A percentile compares a stretch with the other conserved stretches of the same genome.
Conservation (phyloP, 2,329 filamentous ascomycete species). For the Aspergillus latus region DNA sequence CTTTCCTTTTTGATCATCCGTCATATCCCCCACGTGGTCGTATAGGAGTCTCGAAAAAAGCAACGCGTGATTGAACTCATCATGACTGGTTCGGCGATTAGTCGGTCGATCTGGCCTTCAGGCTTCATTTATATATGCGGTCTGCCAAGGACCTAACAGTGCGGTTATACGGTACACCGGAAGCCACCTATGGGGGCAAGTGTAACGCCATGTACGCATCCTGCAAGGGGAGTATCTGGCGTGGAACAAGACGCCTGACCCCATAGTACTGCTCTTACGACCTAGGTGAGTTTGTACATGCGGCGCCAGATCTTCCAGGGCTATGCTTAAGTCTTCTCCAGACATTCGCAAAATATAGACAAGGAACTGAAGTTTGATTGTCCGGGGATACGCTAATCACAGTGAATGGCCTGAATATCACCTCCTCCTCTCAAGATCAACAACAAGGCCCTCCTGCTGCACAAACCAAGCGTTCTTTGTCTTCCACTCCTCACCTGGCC, state of each 20-base stretch:
- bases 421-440: background rate
- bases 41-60: too few species aligned
- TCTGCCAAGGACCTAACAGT: background rate
- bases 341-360: too few species aligned
- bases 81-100: too few species aligned
- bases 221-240: background rate
- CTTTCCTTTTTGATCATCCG: too few species aligned
- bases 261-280: too few species aligned
- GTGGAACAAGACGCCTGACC: too few species aligned
- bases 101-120: too few species aligned
- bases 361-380: background rate
- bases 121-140: background rate
- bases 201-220: background rate
- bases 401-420: background rate
- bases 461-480: conserved; percentile 5
- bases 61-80: too few species aligned
- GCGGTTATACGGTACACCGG: background rate
- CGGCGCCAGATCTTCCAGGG: too few species aligned
- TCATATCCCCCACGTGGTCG: too few species aligned
- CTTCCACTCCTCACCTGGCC: background rate
- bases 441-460: conserved; percentile 5
- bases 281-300: too few species aligned
- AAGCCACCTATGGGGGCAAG: background rate
- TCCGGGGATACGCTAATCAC: background rate
- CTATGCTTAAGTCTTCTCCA: too few species aligned